Percentiles rank a stretch among this genome's conserved stretches.
Conservation (phyloP, 176 grass and related monocot species). For the Melocanna baccifera region DNA sequence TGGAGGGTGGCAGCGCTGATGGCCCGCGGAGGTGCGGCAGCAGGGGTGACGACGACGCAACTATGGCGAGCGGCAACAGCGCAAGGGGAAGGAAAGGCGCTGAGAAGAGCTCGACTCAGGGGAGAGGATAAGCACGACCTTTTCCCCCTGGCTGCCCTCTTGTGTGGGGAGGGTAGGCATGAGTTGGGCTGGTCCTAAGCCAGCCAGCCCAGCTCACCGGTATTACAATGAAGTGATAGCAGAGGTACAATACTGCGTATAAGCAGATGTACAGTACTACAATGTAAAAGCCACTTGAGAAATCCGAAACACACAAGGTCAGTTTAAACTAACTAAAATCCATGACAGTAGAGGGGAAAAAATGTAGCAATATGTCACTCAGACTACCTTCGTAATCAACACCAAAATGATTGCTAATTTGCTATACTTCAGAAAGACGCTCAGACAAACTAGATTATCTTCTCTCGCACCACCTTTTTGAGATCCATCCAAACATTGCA, state of each 20-base stretch:
- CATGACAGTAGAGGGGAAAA: background rate
- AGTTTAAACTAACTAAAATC: background rate
- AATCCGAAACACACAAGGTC: background rate
- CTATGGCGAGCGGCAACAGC: no score
- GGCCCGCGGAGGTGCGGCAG: no score
- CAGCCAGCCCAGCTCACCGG: no score
- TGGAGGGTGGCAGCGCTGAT: no score
- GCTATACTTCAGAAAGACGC: background rate
- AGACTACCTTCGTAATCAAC: background rate
- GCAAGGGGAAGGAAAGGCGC: no score
- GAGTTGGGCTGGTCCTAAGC: no score
- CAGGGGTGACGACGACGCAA: no score
- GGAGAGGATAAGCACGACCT: no score
- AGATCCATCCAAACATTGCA: background rate
- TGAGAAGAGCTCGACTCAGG: no score
- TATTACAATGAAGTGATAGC: no score
- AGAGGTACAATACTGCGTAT: background rate
- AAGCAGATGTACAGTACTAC: background rate
- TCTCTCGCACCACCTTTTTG: background rate
- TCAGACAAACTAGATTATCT: constrained; percentile 14
- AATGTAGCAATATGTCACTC: background rate
- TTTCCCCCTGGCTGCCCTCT: no score
- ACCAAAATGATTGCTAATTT: background rate
- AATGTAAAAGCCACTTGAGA: background rate
- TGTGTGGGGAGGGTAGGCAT: no score